A percentile compares a stretch with the other conserved stretches of the same genome.
phyloP scores from a whole-genome alignment of 106 monocot species.

The Dendrobium officinale region DNA sequence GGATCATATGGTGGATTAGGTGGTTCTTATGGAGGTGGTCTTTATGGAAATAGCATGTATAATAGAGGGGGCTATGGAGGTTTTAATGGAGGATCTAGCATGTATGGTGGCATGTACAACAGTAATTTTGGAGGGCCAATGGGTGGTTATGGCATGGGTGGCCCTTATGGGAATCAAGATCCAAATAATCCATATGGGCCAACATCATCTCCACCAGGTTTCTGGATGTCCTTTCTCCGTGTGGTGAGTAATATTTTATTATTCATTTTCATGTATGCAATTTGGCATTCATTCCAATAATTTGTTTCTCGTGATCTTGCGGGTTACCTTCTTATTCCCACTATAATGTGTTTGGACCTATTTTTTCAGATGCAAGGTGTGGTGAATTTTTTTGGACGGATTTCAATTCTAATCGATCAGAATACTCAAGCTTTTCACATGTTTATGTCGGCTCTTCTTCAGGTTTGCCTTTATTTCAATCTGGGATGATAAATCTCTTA shows the following conservation, averaged over 20 bases:
- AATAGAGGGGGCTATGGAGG: conserved; percentile 38
- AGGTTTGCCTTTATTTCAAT: conserved; percentile 23
- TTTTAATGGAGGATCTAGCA: conserved; percentile 27
- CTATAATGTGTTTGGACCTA: not conserved
- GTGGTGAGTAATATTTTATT: conserved; percentile 49
- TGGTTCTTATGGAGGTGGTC: conserved; percentile 45
- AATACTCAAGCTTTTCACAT: conserved; percentile 85
- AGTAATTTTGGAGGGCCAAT: conserved; percentile 40
- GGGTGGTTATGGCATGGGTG: conserved; percentile 51
- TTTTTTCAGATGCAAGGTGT: conserved; percentile 73
- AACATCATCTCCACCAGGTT: conserved; percentile 67
- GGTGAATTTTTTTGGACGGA: conserved; percentile 79
- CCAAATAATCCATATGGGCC: conserved; percentile 71
- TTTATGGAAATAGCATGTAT: conserved; percentile 65
- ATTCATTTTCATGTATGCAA: not conserved
- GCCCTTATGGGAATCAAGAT: conserved; percentile 75
- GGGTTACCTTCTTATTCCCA: not conserved
- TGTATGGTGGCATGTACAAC: conserved; percentile 62
- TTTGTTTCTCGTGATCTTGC: too few species aligned
- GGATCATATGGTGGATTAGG: conserved; percentile 54
- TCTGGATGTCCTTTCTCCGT: conserved; percentile 88
- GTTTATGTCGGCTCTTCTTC: conserved; percentile 87
- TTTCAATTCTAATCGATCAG: conserved; percentile 76
- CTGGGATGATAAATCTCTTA: not conserved
- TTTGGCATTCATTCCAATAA: too few species aligned